These are phyloP conservation scores for Diplodia seriata DNA, from an alignment of 2,329 filamentous ascomycete species.

Conservation along the genomic window DNA sequence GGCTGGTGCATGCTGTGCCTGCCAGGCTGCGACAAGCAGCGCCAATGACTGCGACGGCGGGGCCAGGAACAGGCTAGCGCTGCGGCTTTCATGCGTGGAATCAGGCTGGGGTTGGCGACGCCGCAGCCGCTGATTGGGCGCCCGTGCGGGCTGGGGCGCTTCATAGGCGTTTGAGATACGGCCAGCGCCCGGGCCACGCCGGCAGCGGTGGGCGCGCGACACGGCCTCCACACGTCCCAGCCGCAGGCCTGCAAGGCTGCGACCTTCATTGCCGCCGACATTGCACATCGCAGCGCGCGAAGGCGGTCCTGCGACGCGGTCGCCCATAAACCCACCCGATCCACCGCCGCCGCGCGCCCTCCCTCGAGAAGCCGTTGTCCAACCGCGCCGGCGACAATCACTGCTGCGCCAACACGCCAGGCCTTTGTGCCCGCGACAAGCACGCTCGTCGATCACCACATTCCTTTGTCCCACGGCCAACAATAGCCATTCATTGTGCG, in stretches of 20 bases:
- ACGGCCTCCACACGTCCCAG: background rate
- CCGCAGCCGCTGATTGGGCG: slow-evolving; percentile 14
- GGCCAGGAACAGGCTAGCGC: slow-evolving; percentile 29
- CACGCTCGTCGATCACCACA: slow-evolving; percentile 23
- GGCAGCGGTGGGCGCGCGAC: slow-evolving; percentile 16
- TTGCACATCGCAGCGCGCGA: slow-evolving; percentile 14
- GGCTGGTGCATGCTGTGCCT: background rate
- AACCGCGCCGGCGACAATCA: slow-evolving; percentile 19
- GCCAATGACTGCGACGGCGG: slow-evolving; percentile 9
- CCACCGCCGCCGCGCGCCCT: slow-evolving; percentile 19
- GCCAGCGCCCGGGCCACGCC: slow-evolving; percentile 6
- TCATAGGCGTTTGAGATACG: slow-evolving; percentile 25
- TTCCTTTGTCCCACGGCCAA: slow-evolving; percentile 32
- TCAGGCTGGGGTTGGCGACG: background rate
- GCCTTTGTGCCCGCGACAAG: slow-evolving; percentile 14
- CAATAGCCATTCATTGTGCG: slow-evolving; percentile 33
- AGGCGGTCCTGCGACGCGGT: slow-evolving; percentile 12
- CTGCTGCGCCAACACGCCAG: slow-evolving; percentile 1
- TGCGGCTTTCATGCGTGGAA: slow-evolving; percentile 27
- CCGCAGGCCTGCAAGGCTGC: slow-evolving; percentile 26
- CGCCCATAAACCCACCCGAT: slow-evolving; percentile 15
- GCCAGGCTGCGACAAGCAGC: slow-evolving; percentile 11
- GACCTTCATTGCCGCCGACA: slow-evolving; percentile 30
- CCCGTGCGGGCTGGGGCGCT: slow-evolving; percentile 7
- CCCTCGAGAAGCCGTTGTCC: slow-evolving; percentile 2